phyloP scores from a whole-genome alignment of 1,139 yeast genomes.

The Ashbya aceris region DNA sequence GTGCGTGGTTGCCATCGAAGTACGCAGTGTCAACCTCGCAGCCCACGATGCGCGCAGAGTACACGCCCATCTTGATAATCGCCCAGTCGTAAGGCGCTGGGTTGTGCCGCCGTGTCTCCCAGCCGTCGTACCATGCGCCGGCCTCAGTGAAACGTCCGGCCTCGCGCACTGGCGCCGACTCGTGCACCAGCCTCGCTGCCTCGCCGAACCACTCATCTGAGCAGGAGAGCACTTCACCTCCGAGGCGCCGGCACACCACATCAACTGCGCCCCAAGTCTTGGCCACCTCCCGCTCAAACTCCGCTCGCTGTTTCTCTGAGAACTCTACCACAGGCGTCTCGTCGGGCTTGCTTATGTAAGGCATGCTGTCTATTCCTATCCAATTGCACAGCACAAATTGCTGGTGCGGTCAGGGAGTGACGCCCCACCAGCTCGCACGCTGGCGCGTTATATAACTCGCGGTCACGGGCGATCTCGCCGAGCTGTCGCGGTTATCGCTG shows the following conservation, averaged over 20 bases:
- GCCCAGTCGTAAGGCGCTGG: constrained; percentile 80
- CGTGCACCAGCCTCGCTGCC: constrained; percentile 79
- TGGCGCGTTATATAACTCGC: no score
- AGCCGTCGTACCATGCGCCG: constrained; percentile 97
- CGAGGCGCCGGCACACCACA: constrained; percentile 76
- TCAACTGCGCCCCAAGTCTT: constrained; percentile 32
- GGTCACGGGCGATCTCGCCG: no score
- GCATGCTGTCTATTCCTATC: no score
- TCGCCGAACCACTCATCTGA: constrained; percentile 95
- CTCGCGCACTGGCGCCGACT: constrained; percentile 70
- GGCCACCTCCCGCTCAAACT: constrained; percentile 10
- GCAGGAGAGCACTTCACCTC: constrained; percentile 58
- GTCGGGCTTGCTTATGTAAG: no score
- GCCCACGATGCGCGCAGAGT: constrained; percentile 69
- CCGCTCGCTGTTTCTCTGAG: constrained; percentile 7
- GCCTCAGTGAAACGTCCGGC: constrained; percentile 68
- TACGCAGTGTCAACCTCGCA: constrained; percentile 88
- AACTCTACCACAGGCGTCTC: constrained; percentile 1
- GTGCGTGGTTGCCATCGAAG: constrained; percentile 94
- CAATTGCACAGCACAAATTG: no score
- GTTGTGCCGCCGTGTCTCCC: constrained; percentile 96
- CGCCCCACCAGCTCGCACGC: no score
- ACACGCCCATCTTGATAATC: constrained; percentile 70
- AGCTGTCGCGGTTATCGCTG: no score
- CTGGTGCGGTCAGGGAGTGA: no score